Percentiles rank a stretch among this genome's conserved stretches.
Evolutionary conservation across 495 filamentous ascomycete species (phyloP).

Genomic region (Neurospora sp.): DNA sequence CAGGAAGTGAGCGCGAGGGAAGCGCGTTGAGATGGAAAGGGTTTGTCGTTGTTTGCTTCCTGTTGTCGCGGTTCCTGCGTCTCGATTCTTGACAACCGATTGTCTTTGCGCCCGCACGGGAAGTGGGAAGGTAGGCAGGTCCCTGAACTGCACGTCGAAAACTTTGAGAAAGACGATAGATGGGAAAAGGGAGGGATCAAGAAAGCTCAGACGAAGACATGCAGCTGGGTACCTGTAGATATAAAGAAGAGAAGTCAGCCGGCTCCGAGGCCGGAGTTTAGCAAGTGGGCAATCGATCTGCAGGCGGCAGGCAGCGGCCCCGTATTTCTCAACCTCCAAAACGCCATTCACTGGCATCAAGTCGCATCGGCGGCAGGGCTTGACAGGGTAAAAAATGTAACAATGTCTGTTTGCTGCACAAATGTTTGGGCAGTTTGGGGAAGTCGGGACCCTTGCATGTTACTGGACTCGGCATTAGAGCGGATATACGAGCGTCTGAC

Average conservation of each 20-base stretch:
- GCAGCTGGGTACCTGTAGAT: not conserved
- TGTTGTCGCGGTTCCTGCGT: not conserved
- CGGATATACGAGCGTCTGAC: not conserved
- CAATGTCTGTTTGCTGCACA: not conserved
- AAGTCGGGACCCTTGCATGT: not conserved
- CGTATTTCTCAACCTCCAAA: not conserved
- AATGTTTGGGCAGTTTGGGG: not conserved
- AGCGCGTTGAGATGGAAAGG: not conserved
- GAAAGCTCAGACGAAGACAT: not conserved
- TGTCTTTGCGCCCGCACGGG: not conserved
- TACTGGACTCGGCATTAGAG: not conserved
- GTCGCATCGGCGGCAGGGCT: not conserved
- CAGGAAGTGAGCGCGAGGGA: not conserved
- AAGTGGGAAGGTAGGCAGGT: too few relatives aligned
- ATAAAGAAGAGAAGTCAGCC: not conserved
- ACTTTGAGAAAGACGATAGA: not conserved
- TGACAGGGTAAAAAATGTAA: not conserved
- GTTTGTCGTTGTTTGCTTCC: not conserved
- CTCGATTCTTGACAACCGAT: not conserved
- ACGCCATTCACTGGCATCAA: not conserved
- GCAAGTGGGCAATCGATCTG: not conserved
- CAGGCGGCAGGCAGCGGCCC: not conserved
- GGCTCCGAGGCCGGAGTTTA: not conserved
- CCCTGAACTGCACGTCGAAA: not conserved
- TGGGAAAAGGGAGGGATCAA: not conserved